A percentile compares a stretch with the other conserved stretches of the same genome.
These are phyloP conservation scores for Ceratocystis huliohia DNA, from an alignment of 2,329 filamentous ascomycete species.

Conservation along the genomic window DNA sequence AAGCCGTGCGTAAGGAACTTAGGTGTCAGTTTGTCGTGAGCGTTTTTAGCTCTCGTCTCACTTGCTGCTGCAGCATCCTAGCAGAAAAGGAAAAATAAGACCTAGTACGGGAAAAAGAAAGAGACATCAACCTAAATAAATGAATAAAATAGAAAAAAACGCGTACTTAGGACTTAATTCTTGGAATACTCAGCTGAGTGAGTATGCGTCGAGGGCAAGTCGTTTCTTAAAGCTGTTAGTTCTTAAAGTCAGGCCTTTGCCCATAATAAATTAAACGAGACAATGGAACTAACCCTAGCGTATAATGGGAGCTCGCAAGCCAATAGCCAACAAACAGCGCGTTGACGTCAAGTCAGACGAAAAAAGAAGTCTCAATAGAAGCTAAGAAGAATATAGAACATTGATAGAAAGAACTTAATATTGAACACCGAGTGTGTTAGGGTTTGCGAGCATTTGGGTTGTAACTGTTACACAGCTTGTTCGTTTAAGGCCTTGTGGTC, in stretches of 20 bases:
- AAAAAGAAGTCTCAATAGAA: background rate
- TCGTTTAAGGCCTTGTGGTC: too few species aligned
- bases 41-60: background rate
- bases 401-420: background rate
- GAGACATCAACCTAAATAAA: background rate
- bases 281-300: too few species aligned
- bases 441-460: background rate
- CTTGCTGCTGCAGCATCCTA: too few species aligned
- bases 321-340: background rate
- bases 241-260: too few species aligned
- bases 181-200: background rate
- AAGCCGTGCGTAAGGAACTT: background rate
- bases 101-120: too few species aligned
- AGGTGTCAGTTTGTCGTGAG: background rate
- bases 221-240: too few species aligned
- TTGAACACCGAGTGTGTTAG: background rate
- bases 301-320: background rate
- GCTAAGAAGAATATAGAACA: background rate
- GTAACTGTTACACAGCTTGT: too few species aligned
- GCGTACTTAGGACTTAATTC: background rate
- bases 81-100: too few species aligned
- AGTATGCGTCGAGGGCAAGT: background rate
- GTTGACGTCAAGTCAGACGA: background rate
- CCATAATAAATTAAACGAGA: background rate
- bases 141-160: background rate